Evolutionary conservation across 2,329 filamentous ascomycete species (phyloP), one percentile per base, ranked within the genome.

Genomic region (Beauveria caledonica): DNA sequence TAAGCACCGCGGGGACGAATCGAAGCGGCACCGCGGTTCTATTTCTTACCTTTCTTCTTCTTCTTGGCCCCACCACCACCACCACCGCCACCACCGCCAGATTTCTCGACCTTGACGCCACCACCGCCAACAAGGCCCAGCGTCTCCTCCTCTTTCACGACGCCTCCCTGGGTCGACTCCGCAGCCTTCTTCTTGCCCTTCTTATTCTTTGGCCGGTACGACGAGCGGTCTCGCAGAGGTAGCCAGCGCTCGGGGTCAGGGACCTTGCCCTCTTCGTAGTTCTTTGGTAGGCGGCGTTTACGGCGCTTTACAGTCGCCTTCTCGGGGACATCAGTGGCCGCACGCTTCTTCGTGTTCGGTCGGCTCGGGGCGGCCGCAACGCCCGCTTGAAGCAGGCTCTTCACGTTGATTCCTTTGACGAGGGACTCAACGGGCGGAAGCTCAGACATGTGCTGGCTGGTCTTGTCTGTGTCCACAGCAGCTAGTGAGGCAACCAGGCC

Each of bases 231-330:
- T 57, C 89, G 86, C 68, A 97, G 79, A 13, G 94, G 93, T 62
- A 99, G 76, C 94, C 94, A 99, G 64, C 94, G 82, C 75, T 99
- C 94, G 0, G 91, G 87, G 72, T 99, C 94, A 39, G 90, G 83
- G 65, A 86, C 86, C 78, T 92, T 95, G 66, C 81, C 84, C 57
- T 89, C 83, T 62, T 91, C 89, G 68, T 85, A 90, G 68, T 86
- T 82, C 74, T 90, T 90, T 36, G 88, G 88, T 68, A 89, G 77
- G 66, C 83, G 84, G 60, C 78, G 82, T 70, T 81, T 78, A 68
- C 81, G 83, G 69, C 84, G 85, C 62, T 81, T 77, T 69, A 84
- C 85, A 40, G 76, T 74, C 9, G 77, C 63, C 64, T 79, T 80
- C 21, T 73, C 65, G 66, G 73, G 66, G 13, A 67, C 66, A 1